A percentile compares a stretch with the other conserved stretches of the same genome.
Evolutionary conservation across 371 early-diverging fungal species (phyloP).

Genomic region (Thermomucor indicae-seudaticae): DNA sequence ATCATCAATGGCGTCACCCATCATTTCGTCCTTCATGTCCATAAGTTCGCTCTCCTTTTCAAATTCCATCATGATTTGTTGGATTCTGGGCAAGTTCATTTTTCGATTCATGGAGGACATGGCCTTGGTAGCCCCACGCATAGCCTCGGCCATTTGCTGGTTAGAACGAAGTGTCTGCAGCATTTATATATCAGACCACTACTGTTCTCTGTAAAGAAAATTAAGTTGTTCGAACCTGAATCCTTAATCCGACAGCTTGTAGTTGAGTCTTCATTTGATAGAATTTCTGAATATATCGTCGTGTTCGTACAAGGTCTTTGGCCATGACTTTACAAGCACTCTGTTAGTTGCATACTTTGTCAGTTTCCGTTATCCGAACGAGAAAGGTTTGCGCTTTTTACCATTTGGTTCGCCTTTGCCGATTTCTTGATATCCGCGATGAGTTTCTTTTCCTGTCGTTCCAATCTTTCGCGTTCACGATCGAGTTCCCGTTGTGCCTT

Average conservation of each 20-base stretch:
- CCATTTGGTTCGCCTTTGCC: constrained; percentile 91
- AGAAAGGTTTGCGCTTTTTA: constrained; percentile 21
- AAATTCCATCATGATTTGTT: constrained; percentile 97
- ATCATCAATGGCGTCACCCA: constrained; percentile 96
- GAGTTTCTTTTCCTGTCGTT: constrained; percentile 93
- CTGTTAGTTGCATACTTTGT: too few relatives aligned
- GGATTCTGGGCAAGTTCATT: constrained; percentile 91
- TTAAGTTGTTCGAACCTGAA: constrained; percentile 62
- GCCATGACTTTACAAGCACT: constrained; percentile 94
- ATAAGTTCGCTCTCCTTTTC: constrained; percentile 91
- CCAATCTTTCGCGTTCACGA: constrained; percentile 85
- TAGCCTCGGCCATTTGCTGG: constrained; percentile 95
- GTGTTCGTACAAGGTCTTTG: constrained; percentile 93
- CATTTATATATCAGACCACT: neutral
- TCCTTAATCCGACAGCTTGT: constrained; percentile 87
- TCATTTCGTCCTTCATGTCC: constrained; percentile 99
- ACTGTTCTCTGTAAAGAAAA: neutral
- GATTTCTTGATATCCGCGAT: constrained; percentile 89
- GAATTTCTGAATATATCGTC: constrained; percentile 92
- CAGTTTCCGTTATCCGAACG: too few relatives aligned
- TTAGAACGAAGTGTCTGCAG: constrained; percentile 82
- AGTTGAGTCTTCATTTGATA: constrained; percentile 94
- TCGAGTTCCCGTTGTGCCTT: constrained; percentile 94
- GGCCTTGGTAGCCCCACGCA: constrained; percentile 93
- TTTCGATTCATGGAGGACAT: constrained; percentile 95